Conservation (phyloP, 257 asterid genomes). For the Osmanthus fragrans region DNA sequence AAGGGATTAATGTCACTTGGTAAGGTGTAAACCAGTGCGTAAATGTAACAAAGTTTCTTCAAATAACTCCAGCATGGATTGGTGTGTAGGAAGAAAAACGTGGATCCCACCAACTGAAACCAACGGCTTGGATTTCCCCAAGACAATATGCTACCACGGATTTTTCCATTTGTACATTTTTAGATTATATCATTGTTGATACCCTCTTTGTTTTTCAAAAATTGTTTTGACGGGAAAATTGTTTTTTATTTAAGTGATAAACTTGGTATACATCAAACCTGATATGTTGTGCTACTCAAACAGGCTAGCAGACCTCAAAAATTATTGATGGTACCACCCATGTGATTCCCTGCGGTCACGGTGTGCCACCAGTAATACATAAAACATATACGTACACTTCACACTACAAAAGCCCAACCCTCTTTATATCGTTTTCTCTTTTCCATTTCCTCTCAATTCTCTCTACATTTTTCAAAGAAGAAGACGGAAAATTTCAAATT, state of each 20-base stretch:
- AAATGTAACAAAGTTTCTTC: no score
- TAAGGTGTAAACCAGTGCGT: no score
- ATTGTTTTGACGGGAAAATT: no score
- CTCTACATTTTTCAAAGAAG: background rate
- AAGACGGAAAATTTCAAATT: background rate
- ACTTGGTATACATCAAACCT: no score
- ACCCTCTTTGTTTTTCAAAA: no score
- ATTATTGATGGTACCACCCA: background rate
- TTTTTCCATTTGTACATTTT: no score
- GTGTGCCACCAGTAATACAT: slow-evolving; percentile 41
- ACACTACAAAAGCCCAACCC: background rate
- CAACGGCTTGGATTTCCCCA: slow-evolving; percentile 18
- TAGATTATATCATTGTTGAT: no score
- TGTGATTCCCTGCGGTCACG: slow-evolving; percentile 25
- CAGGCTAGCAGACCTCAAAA: no score
- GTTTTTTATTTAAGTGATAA: no score
- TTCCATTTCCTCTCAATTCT: background rate
- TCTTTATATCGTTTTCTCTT: slow-evolving; percentile 11
- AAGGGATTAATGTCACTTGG: no score
- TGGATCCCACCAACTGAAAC: slow-evolving; percentile 41
- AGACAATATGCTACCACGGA: slow-evolving; percentile 23
- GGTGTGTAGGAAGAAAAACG: slow-evolving; percentile 17
- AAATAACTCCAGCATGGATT: background rate
- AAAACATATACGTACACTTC: slow-evolving; percentile 7
- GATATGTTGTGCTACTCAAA: no score